phyloP scores from a whole-genome alignment of 2,329 filamentous ascomycete species.

The Fusarium cicatricum region DNA sequence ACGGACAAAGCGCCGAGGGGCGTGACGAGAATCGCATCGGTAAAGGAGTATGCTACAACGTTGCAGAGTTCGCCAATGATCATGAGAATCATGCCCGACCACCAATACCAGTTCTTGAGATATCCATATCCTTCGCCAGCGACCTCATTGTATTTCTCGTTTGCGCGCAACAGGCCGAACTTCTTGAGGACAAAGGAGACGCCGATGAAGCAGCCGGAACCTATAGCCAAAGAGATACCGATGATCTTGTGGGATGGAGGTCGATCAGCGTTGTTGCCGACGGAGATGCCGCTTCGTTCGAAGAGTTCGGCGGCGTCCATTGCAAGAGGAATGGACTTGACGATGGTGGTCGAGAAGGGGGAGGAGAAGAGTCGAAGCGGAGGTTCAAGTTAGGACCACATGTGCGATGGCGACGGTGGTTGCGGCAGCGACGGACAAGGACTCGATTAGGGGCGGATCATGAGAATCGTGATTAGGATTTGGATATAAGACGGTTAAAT shows the following conservation, averaged over 20 bases:
- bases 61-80: conserved; percentile 97
- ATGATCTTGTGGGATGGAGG: conserved; percentile 79
- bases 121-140: conserved; percentile 98
- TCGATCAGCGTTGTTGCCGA: conserved; percentile 41
- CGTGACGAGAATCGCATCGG: conserved; percentile 94
- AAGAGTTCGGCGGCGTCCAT: conserved; percentile 39
- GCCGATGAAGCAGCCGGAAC: conserved; percentile 92
- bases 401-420: conserved; percentile 31
- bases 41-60: conserved; percentile 96
- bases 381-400: conserved; percentile 37
- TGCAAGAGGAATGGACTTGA: conserved; percentile 8
- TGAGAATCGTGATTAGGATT: background rate
- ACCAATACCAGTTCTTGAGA: conserved; percentile 95
- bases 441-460: conserved; percentile 16
- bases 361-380: conserved; percentile 16
- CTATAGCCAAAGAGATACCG: conserved; percentile 84
- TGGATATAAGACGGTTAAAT: background rate
- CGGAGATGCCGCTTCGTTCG: conserved; percentile 30
- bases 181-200: conserved; percentile 97
- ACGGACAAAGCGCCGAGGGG: conserved; percentile 91
- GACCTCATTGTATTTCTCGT: conserved; percentile 94
- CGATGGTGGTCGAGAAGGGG: background rate
- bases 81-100: conserved; percentile 95
- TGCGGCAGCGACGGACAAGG: conserved; percentile 35
- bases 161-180: conserved; percentile 86